A percentile compares a stretch with the other conserved stretches of the same genome.
phyloP scores from a whole-genome alignment of 345 rosid genomes.

The Zanthoxylum bungeanum region DNA sequence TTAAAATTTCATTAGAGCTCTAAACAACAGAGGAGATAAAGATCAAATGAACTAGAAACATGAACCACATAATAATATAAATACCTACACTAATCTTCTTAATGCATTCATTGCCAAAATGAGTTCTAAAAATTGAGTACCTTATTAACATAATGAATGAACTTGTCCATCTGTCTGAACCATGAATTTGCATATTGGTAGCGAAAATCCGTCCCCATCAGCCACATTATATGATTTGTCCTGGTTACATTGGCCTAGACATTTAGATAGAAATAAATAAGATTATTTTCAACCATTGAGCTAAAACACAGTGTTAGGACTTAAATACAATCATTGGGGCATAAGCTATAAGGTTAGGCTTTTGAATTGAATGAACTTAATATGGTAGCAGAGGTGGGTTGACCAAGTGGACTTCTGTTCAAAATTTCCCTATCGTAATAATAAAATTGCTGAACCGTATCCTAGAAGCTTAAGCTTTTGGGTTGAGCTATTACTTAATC shows the following conservation, averaged over 20 bases:
- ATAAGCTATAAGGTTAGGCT: background rate
- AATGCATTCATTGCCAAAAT: background rate
- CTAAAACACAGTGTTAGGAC: background rate
- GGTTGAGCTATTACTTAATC: background rate
- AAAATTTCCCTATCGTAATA: background rate
- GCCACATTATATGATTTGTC: conserved; percentile 93
- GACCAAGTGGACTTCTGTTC: too few relatives aligned
- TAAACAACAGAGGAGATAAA: conserved; percentile 1
- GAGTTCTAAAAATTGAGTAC: conserved; percentile 29
- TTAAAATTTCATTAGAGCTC: conserved; percentile 9
- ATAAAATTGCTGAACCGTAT: background rate
- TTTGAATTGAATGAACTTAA: background rate
- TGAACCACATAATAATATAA: background rate
- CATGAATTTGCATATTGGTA: conserved; percentile 94
- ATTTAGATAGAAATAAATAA: background rate
- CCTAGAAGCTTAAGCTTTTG: background rate
- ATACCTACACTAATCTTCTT: background rate
- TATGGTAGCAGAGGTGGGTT: background rate
- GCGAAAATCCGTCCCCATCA: conserved; percentile 94
- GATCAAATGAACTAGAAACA: background rate
- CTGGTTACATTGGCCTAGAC: conserved; percentile 83
- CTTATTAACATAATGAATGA: conserved; percentile 89
- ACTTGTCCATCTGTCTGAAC: conserved; percentile 97
- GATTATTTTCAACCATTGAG: background rate
- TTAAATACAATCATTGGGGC: background rate